These are phyloP conservation scores for Starmerella davenportii DNA, from an alignment of 805 yeast species.

Conservation along the genomic window DNA sequence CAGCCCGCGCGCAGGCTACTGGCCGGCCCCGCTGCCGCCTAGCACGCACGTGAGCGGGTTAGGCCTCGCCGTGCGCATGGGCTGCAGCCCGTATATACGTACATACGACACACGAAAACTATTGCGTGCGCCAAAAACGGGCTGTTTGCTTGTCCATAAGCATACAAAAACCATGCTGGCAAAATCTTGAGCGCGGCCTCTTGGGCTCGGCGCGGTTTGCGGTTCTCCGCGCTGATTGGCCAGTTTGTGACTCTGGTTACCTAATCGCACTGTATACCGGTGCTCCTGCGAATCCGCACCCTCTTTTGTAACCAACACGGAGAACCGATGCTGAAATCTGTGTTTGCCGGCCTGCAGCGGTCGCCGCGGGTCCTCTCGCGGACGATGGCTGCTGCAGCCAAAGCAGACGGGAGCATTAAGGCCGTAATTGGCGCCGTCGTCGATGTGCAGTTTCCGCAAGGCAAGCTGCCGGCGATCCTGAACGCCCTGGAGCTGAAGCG, in stretches of 20 bases:
- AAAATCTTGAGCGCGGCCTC: too few species aligned
- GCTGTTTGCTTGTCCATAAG: too few species aligned
- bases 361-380: slow-evolving; percentile 16
- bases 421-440: slow-evolving; percentile 22
- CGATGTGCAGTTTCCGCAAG: slow-evolving; percentile 93
- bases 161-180: too few species aligned
- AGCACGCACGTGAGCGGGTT: too few species aligned
- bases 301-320: slow-evolving; percentile 3
- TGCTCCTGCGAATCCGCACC: slow-evolving; percentile 4
- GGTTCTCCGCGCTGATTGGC: not conserved
- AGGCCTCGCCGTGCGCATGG: too few species aligned
- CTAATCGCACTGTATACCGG: not conserved
- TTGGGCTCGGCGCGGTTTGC: too few species aligned
- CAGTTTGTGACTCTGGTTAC: not conserved
- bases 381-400: slow-evolving; percentile 15
- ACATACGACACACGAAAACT: too few species aligned
- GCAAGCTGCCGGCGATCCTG: slow-evolving; percentile 89
- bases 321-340: slow-evolving; percentile 18
- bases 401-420: slow-evolving; percentile 15
- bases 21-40: too few species aligned
- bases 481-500: slow-evolving; percentile 85
- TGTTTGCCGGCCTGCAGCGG: slow-evolving; percentile 20
- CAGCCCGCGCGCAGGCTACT: too few species aligned
- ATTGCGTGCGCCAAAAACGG: too few species aligned
- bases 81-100: too few species aligned